Base-by-base conservation (phyloP, 495 filamentous ascomycete species). In the Zalerion maritima region DNA sequence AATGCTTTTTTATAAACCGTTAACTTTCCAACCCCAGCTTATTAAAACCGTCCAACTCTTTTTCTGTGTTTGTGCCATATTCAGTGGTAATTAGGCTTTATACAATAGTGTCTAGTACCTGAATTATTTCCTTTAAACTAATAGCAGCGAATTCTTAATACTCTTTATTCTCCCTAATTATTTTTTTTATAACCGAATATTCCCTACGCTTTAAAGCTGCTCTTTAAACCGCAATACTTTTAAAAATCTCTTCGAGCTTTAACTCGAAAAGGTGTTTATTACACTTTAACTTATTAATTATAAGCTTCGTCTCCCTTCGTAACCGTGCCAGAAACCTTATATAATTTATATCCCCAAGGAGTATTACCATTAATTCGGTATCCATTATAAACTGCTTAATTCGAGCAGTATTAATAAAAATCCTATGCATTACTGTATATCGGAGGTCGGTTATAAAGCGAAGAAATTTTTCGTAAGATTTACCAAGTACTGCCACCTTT, bases 231-330 rank as follows among this genome's bases (percentile, higher is more conserved):
- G 33, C 33, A 15, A 34, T 34, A 6, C 24, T 34, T 21, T 28
- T 28, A 8, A 34, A 14, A 34, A 20, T 28, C 17, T 34, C 17
- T 26, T 4, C 17, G 3, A 34, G 24, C 4, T 28, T 28, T 20
- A 26, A 34, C 13, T 6, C 20, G 3, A 36, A 12, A 16, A 35
- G 14, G 10, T 23, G 32, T 12, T 36, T 36, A n/a, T 36, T 36
- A 10, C 32, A 21, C 14, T 35, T 27, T 18, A 35, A 15, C 17
- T 35, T 21, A 12, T 23, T 27, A 5, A 35, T 35, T 15, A 21
- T 10, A 19, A 28, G 25, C 12, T 35, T 18, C 7, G 24, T 21
- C 14, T 35, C 29, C 6, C 18, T 14, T 21, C 32, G 25, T 12
- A 35, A 21, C 26, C 29, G 15, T 2, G 25, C 24, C 4, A 35